Evolutionary conservation across 2,329 filamentous ascomycete species (phyloP), one percentile per base, ranked within the genome.

Genomic region (Paraconiothyrium brasiliense): DNA sequence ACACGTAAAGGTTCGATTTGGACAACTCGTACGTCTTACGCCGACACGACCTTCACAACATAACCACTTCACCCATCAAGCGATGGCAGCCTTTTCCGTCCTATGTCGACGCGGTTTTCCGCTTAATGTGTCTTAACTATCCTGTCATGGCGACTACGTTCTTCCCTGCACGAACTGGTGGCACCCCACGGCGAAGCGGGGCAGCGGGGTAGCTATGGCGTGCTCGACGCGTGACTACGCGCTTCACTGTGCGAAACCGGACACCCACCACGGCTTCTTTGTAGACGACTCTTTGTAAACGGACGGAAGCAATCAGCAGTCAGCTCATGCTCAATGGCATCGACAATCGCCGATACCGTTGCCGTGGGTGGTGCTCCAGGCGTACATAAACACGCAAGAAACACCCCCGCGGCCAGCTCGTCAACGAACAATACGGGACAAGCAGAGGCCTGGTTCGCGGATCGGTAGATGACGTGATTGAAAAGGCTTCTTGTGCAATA

Each of bases 191-290:
- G 24, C 24, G 27, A 20, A 46, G 52, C 52, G 39, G 39, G 50
- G 52, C 39, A 46, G 52, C 52, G 39, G 39, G 52, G 52, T 55
- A 55, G 52, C 39, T 44, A 55, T 55, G 52, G 52, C 52, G 52
- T 55, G 52, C 52, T 55, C 52, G 34, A 44, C 39, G 49, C 49
- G 27, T 34, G 49, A 46, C 50, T 27, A 55, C 39, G 52, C 52
- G 39, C 39, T 44, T 22, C 34, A 14, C 27, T 30, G 4, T n/a
- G 51, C 51, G 52, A 44, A 46, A 44, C 14, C 52, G 52, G 52
- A 55, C 27, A 44, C 39, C n/a, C 27, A 44, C 22, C 22, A 11
- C 32, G 35, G 35, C 35, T 37, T 37, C 14, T 37, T 14, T 37
- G 35, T 30, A 30, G 27, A 52, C 50, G 1, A 16, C 10, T 37